Evolutionary conservation across 108 stramenopile species (phyloP).

Genomic region (Cyclotella distinguenda): DNA sequence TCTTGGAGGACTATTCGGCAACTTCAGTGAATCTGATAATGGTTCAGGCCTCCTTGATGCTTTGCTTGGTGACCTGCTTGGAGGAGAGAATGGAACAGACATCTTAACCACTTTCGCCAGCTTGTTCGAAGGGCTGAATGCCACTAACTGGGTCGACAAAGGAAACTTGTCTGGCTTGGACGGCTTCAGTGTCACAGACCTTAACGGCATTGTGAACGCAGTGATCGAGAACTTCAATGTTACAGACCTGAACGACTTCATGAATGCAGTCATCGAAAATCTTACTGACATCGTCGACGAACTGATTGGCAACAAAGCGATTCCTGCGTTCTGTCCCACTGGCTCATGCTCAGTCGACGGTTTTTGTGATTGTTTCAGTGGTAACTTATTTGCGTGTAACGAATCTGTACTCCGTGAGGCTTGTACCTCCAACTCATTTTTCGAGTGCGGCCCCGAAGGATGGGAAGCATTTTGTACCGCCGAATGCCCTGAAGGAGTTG

Average conservation of each 20-base stretch:
- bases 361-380: conserved; percentile 20
- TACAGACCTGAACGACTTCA: background rate
- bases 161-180: conserved; percentile 6
- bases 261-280: background rate
- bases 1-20: background rate
- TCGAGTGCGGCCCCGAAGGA: conserved; percentile 15
- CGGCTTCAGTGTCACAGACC: background rate
- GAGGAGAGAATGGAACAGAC: background rate
- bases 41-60: background rate
- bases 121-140: background rate
- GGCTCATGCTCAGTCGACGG: background rate
- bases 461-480: conserved; percentile 7
- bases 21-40: background rate
- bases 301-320: conserved; percentile 11
- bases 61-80: background rate
- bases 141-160: background rate
- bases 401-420: conserved; percentile 4
- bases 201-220: background rate
- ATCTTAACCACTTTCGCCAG: background rate
- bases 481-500: conserved; percentile 5
- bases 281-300: background rate
- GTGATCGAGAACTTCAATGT: background rate
- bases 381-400: conserved; percentile 18
- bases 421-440: conserved; percentile 10
- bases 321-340: conserved; percentile 21